Evolutionary conservation across 768 basidiomycete genomes (phyloP), one percentile per base, ranked within the genome.

Genomic region (Mycena alexandri): DNA sequence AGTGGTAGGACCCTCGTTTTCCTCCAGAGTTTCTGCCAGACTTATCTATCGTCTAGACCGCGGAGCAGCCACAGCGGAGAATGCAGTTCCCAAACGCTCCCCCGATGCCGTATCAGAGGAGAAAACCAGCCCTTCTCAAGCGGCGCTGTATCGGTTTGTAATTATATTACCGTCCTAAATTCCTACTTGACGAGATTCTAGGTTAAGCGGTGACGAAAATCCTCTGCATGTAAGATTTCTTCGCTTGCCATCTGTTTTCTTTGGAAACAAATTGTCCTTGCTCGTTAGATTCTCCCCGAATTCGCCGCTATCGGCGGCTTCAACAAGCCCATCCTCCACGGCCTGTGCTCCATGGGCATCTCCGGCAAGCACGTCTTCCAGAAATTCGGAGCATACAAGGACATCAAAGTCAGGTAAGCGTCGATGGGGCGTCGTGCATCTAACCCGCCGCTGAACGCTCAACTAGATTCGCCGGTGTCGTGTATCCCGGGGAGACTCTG

Each of bases 231-330:
- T 91, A 80, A 50, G 89, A 43, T 55, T 36, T 41, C n/a, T 22
- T 58, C 38, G 46, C n/a, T 36, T 17, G n/a, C 19, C 41, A 10
- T 52, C 47, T 19, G 21, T 10, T 29, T 46, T 47, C 42, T 46
- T 57, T 38, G 11, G 29, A 29, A 29, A 29, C 29, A 29, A 29
- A 38, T 14, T 38, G 14, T 24, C 21, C 29, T 29, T 29, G 11
- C 36, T 13, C 48, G 14, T 8, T 60, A 95, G 92, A 95, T 99
- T 72, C 89, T 92, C 58, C 96, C 98, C 0, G 90, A 94, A 65
- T 99, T 98, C 75, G 95, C 98, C 13, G 91, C 92, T 13, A 91
- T 97, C 55, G 96, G 95, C n/a, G 96, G 96, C 0, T 98, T 97
- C 77, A 91, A 95, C 71, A 89, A 89, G 77, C 97, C 97, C 0